Conservation (phyloP, 169 alveolate species). For the Miamiensis avidus region DNA sequence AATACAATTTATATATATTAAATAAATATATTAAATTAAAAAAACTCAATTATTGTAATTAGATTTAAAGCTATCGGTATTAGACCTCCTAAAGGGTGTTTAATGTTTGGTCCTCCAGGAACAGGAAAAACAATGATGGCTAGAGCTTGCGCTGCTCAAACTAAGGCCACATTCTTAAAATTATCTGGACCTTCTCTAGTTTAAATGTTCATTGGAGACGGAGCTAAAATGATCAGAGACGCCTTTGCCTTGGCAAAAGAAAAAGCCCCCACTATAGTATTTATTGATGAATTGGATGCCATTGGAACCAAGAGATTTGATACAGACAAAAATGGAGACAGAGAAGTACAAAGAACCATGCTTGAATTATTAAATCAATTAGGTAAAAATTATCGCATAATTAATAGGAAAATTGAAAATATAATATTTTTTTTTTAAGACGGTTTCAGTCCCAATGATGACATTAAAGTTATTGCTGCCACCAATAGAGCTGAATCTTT, state of each 20-base stretch:
- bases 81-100: slow-evolving; percentile 98
- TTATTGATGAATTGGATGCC: slow-evolving; percentile 98
- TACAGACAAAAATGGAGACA: slow-evolving; percentile 96
- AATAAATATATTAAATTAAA: no score
- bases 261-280: slow-evolving; percentile 99
- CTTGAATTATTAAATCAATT: slow-evolving; percentile 97
- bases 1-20: no score
- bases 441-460: slow-evolving; percentile 79
- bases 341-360: slow-evolving; percentile 99
- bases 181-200: slow-evolving; percentile 99
- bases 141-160: slow-evolving; percentile 96
- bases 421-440: slow-evolving; percentile 30
- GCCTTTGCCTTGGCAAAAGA: slow-evolving; percentile 98
- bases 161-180: slow-evolving; percentile 97
- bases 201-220: slow-evolving; percentile 99
- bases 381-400: neutral
- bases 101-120: slow-evolving; percentile 99
- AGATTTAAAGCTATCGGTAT: slow-evolving; percentile 98
- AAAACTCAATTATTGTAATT: neutral
- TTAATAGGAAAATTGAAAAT: neutral
- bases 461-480: slow-evolving; percentile 94
- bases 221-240: slow-evolving; percentile 99
- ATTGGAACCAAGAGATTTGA: slow-evolving; percentile 97
- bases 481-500: slow-evolving; percentile 99
- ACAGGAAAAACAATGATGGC: slow-evolving; percentile 96